Percentiles rank a stretch among this genome's conserved stretches.
phyloP scores from a whole-genome alignment of 208 protist species.

The Tritrichomonas musculus region DNA sequence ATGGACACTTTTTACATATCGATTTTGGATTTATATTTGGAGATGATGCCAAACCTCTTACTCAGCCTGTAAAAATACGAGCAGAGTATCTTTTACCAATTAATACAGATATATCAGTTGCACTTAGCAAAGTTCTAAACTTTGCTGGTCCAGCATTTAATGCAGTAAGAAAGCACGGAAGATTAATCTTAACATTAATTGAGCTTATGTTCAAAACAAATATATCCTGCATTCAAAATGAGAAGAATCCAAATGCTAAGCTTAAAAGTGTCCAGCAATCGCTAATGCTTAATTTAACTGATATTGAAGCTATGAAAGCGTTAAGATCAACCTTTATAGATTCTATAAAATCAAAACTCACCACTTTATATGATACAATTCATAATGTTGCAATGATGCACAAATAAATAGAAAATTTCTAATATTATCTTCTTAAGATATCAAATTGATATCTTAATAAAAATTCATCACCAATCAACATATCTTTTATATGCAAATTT shows the following conservation, averaged over 20 bases:
- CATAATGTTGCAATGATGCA: background rate
- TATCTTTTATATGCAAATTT: too few species aligned
- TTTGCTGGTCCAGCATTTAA: slow-evolving; percentile 66
- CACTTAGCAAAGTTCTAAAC: slow-evolving; percentile 31
- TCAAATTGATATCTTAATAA: too few species aligned
- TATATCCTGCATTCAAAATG: background rate
- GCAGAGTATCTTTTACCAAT: slow-evolving; percentile 59
- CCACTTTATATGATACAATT: background rate
- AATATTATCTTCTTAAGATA: too few species aligned
- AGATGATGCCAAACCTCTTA: slow-evolving; percentile 72
- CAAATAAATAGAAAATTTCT: too few species aligned
- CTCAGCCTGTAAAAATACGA: slow-evolving; percentile 80
- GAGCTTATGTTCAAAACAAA: slow-evolving; percentile 63
- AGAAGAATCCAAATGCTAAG: background rate
- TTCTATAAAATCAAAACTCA: background rate
- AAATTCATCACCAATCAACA: too few species aligned
- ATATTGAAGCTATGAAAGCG: background rate
- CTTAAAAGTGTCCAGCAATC: background rate
- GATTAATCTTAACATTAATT: slow-evolving; percentile 80
- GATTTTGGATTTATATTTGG: slow-evolving; percentile 36
- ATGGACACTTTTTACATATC: slow-evolving; percentile 35
- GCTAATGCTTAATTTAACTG: background rate
- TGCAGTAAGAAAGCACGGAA: slow-evolving; percentile 77
- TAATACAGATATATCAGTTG: background rate
- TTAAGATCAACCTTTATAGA: background rate